A percentile compares a stretch with the other conserved stretches of the same genome.
Evolutionary conservation across 2,329 filamentous ascomycete species (phyloP).

Genomic region (Cercospora berteroae): DNA sequence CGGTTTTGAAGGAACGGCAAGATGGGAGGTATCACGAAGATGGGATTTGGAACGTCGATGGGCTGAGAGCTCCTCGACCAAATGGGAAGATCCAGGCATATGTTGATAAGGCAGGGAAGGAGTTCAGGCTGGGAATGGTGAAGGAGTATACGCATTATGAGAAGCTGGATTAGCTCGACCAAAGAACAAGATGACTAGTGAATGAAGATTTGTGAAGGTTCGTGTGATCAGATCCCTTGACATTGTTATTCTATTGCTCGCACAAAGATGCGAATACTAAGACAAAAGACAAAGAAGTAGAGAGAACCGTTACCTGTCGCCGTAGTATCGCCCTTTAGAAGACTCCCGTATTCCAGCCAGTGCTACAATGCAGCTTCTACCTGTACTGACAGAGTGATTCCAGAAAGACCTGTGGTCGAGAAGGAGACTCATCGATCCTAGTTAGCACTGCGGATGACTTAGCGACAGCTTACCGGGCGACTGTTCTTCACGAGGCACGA

Average conservation of each 20-base stretch:
- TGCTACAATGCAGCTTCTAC: neutral
- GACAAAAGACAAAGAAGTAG: neutral
- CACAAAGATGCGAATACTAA: neutral
- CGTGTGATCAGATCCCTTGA: neutral
- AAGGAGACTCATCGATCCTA: neutral
- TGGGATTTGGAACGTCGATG: neutral
- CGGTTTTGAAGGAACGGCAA: neutral
- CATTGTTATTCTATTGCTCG: neutral
- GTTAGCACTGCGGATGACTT: neutral
- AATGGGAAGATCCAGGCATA: neutral
- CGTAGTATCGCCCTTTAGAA: neutral
- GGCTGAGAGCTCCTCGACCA: neutral
- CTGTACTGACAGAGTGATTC: neutral
- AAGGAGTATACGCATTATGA: neutral
- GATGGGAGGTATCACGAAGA: neutral
- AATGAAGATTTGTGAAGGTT: neutral
- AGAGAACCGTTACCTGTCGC: neutral
- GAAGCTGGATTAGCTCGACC: neutral
- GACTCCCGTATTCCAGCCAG: neutral
- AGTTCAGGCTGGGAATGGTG: neutral
- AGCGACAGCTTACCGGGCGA: neutral
- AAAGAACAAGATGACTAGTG: neutral
- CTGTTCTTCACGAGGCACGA: neutral
- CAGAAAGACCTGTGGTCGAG: neutral
- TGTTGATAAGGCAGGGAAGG: neutral